phyloP scores from a whole-genome alignment of 2,329 filamentous ascomycete species.

The Aphanoascus verrucosus region DNA sequence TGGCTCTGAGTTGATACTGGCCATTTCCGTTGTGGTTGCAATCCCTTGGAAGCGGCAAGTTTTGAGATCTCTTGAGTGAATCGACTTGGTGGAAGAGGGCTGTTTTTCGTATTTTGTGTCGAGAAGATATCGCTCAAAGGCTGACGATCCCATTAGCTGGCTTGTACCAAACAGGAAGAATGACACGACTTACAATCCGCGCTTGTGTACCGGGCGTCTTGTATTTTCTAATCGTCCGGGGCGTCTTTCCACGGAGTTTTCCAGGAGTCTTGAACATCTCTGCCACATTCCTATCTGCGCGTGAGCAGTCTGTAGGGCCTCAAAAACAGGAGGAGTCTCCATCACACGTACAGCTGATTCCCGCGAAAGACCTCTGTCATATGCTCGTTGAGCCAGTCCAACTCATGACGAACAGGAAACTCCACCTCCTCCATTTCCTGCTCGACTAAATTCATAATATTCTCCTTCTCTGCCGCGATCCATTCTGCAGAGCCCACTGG shows the following conservation, averaged over 20 bases:
- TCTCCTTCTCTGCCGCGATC: constrained; percentile 73
- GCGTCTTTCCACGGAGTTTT: constrained; percentile 41
- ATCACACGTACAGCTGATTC: constrained; percentile 61
- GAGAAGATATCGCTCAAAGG: constrained; percentile 41
- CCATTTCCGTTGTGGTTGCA: constrained; percentile 16
- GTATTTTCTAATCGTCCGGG: constrained; percentile 35
- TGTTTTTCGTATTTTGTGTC: constrained; percentile 29
- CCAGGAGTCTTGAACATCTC: constrained; percentile 75
- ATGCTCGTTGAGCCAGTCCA: constrained; percentile 98
- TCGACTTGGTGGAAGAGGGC: constrained; percentile 26
- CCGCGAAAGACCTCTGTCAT: constrained; percentile 89
- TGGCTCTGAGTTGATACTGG: constrained; percentile 24
- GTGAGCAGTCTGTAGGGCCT: neutral
- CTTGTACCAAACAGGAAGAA: neutral
- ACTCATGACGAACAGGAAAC: constrained; percentile 81
- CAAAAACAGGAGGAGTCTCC: neutral
- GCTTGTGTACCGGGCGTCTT: constrained; percentile 17
- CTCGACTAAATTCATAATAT: constrained; percentile 62
- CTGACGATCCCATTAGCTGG: constrained; percentile 22
- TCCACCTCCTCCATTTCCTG: constrained; percentile 87
- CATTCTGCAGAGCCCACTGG: constrained; percentile 72
- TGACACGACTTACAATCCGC: constrained; percentile 33
- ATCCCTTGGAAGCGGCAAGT: constrained; percentile 15
- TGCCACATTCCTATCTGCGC: constrained; percentile 59
- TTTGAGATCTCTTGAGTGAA: constrained; percentile 30